A percentile compares a stretch with the other conserved stretches of the same genome.
Evolutionary conservation across 202 grass and related monocot species (phyloP).

Genomic region (Alloteropsis angusta): DNA sequence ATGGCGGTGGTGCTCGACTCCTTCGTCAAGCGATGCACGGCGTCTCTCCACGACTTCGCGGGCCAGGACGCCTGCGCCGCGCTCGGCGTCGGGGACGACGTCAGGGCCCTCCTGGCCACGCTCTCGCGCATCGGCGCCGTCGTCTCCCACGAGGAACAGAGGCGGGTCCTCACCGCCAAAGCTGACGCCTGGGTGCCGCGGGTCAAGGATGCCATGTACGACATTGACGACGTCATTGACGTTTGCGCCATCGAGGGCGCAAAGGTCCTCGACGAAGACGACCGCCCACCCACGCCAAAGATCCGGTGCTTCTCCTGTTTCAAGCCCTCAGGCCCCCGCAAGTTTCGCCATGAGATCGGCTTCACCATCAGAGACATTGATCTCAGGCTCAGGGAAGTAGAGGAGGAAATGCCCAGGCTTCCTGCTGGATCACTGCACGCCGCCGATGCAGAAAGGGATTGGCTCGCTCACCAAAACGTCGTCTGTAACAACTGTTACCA

Average conservation of each 20-base stretch:
- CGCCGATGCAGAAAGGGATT: neutral
- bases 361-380: constrained; percentile 50
- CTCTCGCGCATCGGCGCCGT: constrained; percentile 38
- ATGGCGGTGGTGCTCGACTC: constrained; percentile 72
- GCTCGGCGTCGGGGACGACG: constrained; percentile 56
- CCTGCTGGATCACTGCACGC: neutral
- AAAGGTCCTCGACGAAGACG: constrained; percentile 45
- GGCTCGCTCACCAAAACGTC: neutral
- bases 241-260: constrained; percentile 55
- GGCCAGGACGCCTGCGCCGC: constrained; percentile 40
- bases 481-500: neutral
- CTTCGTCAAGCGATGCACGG: constrained; percentile 45
- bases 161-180: constrained; percentile 14
- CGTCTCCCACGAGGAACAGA: constrained; percentile 26
- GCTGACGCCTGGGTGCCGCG: constrained; percentile 44
- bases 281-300: constrained; percentile 22
- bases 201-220: constrained; percentile 72
- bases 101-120: constrained; percentile 41
- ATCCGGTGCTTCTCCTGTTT: constrained; percentile 60
- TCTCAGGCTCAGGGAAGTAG: constrained; percentile 47
- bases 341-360: constrained; percentile 65
- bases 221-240: constrained; percentile 59
- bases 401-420: constrained; percentile 43
- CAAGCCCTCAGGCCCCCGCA: neutral
- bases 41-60: constrained; percentile 30